Conservation (phyloP, 75 land plant genomes). For the Pseudotsuga menziesii region DNA sequence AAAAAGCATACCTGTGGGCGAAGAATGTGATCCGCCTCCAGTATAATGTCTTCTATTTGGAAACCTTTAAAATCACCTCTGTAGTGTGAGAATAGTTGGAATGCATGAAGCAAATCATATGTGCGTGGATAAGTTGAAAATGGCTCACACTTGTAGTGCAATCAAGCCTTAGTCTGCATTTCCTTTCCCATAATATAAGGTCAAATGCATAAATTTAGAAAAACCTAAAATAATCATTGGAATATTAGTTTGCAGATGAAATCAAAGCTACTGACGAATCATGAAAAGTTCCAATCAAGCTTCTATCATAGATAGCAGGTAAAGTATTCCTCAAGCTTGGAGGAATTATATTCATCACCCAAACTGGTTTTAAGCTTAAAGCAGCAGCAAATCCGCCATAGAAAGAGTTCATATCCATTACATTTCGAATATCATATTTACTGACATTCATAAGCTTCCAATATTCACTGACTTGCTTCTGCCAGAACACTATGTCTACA, state of each 20-base stretch:
- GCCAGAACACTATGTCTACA: constrained; percentile 54
- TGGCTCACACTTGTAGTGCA: constrained; percentile 63
- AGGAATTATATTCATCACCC: constrained; percentile 92
- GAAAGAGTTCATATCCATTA: constrained; percentile 93
- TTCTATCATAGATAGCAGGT: constrained; percentile 72
- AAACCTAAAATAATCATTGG: background rate
- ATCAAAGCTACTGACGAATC: constrained; percentile 50
- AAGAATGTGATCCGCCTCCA: constrained; percentile 81
- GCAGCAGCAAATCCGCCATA: constrained; percentile 80
- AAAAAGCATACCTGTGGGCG: constrained; percentile 61
- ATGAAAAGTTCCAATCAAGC: constrained; percentile 70
- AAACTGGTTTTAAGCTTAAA: constrained; percentile 50
- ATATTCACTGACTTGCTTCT: constrained; percentile 50
- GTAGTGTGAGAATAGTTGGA: constrained; percentile 67
- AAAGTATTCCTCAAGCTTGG: constrained; percentile 50
- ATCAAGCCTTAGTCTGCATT: background rate
- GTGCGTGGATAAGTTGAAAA: constrained; percentile 88
- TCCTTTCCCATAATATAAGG: background rate
- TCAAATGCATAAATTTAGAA: background rate
- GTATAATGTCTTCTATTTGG: constrained; percentile 60
- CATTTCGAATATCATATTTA: constrained; percentile 49
- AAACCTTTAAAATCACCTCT: constrained; percentile 42
- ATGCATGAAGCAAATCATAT: constrained; percentile 83
- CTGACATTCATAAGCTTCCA: constrained; percentile 49
- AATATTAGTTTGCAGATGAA: background rate